Evolutionary conservation across 2,329 filamentous ascomycete species (phyloP).

Genomic region (Rhinocladiella mackenziei): DNA sequence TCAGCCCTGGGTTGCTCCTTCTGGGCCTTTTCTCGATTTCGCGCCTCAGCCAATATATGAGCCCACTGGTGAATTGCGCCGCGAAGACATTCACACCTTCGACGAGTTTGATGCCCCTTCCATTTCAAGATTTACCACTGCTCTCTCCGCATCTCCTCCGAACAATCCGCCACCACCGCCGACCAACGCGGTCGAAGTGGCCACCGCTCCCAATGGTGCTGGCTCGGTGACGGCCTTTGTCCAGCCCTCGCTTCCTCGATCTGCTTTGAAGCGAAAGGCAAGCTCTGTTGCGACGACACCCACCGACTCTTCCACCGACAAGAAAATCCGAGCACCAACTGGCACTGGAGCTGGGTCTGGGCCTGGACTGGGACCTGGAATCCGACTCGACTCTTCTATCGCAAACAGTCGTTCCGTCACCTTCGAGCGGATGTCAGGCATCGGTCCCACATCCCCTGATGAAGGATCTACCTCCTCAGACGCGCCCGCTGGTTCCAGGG

Average conservation of each 20-base stretch:
- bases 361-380: slow-evolving; percentile 2
- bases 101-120: slow-evolving; percentile 23
- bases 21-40: slow-evolving; percentile 21
- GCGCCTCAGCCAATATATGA: slow-evolving; percentile 26
- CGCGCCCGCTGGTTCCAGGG: slow-evolving; percentile 13
- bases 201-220: slow-evolving; percentile 18
- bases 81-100: slow-evolving; percentile 21
- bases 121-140: slow-evolving; percentile 11
- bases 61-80: slow-evolving; percentile 24
- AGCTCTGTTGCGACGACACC: slow-evolving; percentile 16
- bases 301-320: slow-evolving; percentile 9
- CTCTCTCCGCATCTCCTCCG: slow-evolving; percentile 11
- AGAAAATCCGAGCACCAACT: slow-evolving; percentile 12
- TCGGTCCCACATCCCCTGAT: slow-evolving; percentile 25
- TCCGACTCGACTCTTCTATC: slow-evolving; percentile 10
- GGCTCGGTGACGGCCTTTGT: slow-evolving; percentile 17
- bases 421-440: slow-evolving; percentile 30
- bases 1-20: slow-evolving; percentile 21
- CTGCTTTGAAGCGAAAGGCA: slow-evolving; percentile 26
- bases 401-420: slow-evolving; percentile 19
- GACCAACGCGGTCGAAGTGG: slow-evolving; percentile 6
- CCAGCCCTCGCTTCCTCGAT: slow-evolving; percentile 21
- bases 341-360: too few species aligned
- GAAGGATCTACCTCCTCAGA: slow-evolving; percentile 27
- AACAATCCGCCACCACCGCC: slow-evolving; percentile 11